A percentile compares a stretch with the other conserved stretches of the same genome.
Evolutionary conservation across 2,329 filamentous ascomycete species (phyloP).

Genomic region (Fusarium albidum): DNA sequence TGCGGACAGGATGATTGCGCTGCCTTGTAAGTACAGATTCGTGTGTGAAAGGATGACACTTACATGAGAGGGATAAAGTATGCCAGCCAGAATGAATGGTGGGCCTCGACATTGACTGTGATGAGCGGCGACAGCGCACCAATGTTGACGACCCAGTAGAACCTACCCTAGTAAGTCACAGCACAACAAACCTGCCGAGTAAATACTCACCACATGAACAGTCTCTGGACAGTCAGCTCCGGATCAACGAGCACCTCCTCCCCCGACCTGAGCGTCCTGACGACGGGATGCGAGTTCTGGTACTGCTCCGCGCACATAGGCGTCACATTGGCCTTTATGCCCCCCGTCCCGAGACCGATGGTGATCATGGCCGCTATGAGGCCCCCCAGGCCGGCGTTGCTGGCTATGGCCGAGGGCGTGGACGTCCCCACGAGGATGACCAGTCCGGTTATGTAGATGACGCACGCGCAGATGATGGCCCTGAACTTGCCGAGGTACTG

Average conservation of each 20-base stretch:
- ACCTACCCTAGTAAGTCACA: too few species aligned
- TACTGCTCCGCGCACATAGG: constrained; percentile 22
- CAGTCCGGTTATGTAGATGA: constrained; percentile 29
- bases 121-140: constrained; percentile 18
- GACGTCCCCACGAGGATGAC: constrained; percentile 22
- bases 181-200: too few species aligned
- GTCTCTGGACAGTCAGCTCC: constrained; percentile 17
- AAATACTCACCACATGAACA: constrained; percentile 20
- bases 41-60: too few species aligned
- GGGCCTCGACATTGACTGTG: constrained; percentile 17
- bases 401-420: constrained; percentile 5
- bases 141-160: constrained; percentile 26
- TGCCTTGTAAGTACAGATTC: neutral
- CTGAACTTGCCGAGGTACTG: constrained; percentile 25
- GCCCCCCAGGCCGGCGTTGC: constrained; percentile 13
- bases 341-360: constrained; percentile 16
- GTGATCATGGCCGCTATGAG: constrained; percentile 18
- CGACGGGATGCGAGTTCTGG: constrained; percentile 8
- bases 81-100: constrained; percentile 21
- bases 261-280: constrained; percentile 20
- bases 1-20: constrained; percentile 12
- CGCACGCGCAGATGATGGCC: constrained; percentile 16
- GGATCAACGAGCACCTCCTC: constrained; percentile 22
- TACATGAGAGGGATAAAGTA: constrained; percentile 34
- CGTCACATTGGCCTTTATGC: constrained; percentile 22